Evolutionary conservation across 495 filamentous ascomycete species (phyloP).

Genomic region (Diplogelasinospora grovesii): DNA sequence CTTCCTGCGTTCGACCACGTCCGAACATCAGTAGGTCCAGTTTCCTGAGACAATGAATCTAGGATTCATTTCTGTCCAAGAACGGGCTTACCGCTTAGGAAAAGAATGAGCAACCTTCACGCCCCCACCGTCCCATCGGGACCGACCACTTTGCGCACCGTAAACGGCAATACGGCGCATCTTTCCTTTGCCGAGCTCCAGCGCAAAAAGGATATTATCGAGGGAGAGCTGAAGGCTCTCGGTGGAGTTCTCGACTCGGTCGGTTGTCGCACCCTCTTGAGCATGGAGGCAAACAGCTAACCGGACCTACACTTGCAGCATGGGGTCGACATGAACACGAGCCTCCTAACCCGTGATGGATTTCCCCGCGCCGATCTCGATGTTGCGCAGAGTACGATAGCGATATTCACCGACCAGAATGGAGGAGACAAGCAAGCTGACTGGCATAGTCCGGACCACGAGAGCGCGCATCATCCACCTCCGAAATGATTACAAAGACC

Average conservation of each 20-base stretch:
- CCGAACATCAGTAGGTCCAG: not conserved
- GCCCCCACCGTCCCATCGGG: conserved; percentile 70
- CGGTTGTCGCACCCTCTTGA: conserved; percentile 21
- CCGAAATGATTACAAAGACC: conserved; percentile 84
- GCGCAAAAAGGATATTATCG: conserved; percentile 70
- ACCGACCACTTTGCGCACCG: conserved; percentile 45
- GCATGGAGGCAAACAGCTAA: conserved; percentile 7
- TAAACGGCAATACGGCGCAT: conserved; percentile 51
- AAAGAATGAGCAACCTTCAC: conserved; percentile 63
- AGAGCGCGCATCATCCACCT: conserved; percentile 82
- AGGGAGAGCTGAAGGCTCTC: conserved; percentile 77
- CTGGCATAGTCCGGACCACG: conserved; percentile 71
- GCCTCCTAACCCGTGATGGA: conserved; percentile 82
- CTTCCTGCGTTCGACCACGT: not conserved
- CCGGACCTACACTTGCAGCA: conserved; percentile 51
- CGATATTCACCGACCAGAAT: not conserved
- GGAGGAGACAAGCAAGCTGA: conserved; percentile 14
- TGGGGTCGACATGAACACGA: conserved; percentile 85
- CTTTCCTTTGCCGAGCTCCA: conserved; percentile 54
- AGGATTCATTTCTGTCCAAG: conserved; percentile 1
- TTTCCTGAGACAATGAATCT: not conserved
- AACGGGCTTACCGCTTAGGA: conserved; percentile 21
- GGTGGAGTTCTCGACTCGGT: conserved; percentile 85
- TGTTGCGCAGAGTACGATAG: conserved; percentile 75
- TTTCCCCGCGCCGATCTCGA: conserved; percentile 92